phyloP scores from a whole-genome alignment of 176 grass and related monocot genomes.

The Eremochloa ophiuroides region DNA sequence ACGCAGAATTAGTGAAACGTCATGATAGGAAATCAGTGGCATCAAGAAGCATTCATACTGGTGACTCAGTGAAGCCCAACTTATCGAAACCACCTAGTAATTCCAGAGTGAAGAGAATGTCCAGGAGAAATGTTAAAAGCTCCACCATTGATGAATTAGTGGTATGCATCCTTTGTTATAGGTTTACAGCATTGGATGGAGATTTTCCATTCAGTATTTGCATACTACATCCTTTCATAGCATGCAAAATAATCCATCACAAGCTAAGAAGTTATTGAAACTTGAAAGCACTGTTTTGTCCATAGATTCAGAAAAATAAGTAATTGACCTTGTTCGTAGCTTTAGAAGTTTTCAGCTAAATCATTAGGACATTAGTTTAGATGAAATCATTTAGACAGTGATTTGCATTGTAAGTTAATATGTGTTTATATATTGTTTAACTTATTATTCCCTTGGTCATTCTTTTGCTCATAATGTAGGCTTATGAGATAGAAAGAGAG shows the following conservation, averaged over 20 bases:
- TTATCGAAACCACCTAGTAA: constrained; percentile 12
- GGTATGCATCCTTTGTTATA: constrained; percentile 35
- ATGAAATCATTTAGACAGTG: not conserved
- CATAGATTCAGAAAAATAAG: not conserved
- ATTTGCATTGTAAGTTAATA: not conserved
- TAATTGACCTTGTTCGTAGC: not conserved
- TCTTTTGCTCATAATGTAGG: constrained; percentile 33
- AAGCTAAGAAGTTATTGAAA: not conserved
- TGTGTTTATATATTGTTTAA: not conserved
- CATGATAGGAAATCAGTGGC: constrained; percentile 26
- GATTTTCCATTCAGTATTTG: not conserved
- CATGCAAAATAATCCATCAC: not conserved
- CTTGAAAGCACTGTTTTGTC: not conserved
- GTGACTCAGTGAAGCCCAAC: not conserved
- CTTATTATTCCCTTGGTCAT: not conserved
- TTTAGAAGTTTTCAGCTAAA: not conserved
- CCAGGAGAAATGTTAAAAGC: constrained; percentile 33
- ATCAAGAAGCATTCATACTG: constrained; percentile 32
- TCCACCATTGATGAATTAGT: constrained; percentile 29
- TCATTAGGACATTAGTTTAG: not conserved
- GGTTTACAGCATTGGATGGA: not conserved
- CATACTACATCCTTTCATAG: not conserved
- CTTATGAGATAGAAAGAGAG: constrained; percentile 37
- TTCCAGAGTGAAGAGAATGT: constrained; percentile 28
- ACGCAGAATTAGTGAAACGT: constrained; percentile 17